Evolutionary conservation across 441 rosid species (phyloP).

Genomic region (Gossypium gossypioides): DNA sequence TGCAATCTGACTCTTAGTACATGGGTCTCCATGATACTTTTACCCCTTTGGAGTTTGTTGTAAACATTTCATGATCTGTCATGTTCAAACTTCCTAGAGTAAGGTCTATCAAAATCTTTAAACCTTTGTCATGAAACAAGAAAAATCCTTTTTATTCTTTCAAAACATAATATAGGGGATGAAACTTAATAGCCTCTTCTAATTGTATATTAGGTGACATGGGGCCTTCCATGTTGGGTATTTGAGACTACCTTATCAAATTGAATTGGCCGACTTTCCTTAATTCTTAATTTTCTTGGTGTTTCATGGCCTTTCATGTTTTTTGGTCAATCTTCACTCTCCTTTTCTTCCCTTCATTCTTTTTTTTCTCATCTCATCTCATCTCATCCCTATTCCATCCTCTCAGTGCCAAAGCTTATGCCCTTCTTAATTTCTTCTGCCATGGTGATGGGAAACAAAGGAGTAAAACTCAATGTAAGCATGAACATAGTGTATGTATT

Average conservation of each 20-base stretch:
- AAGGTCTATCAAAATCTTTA: neutral
- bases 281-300: neutral
- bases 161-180: neutral
- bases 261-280: neutral
- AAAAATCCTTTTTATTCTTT: neutral
- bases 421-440: neutral
- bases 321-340: neutral
- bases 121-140: neutral
- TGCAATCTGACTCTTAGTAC: too few species aligned
- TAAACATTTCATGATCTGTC: neutral
- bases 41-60: neutral
- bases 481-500: neutral
- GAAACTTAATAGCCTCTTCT: neutral
- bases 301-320: neutral
- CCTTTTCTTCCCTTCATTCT: neutral
- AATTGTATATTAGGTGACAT: neutral
- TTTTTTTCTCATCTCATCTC: neutral
- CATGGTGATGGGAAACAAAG: constrained; percentile 1
- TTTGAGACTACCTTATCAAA: neutral
- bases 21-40: too few species aligned
- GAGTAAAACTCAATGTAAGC: neutral
- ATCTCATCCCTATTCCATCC: neutral
- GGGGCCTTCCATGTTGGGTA: neutral
- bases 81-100: neutral
- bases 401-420: neutral